Evolutionary conservation across 1,284 basidiomycete genomes (phyloP), one percentile per base, ranked within the genome.

Genomic region (Marasmius oreades): DNA sequence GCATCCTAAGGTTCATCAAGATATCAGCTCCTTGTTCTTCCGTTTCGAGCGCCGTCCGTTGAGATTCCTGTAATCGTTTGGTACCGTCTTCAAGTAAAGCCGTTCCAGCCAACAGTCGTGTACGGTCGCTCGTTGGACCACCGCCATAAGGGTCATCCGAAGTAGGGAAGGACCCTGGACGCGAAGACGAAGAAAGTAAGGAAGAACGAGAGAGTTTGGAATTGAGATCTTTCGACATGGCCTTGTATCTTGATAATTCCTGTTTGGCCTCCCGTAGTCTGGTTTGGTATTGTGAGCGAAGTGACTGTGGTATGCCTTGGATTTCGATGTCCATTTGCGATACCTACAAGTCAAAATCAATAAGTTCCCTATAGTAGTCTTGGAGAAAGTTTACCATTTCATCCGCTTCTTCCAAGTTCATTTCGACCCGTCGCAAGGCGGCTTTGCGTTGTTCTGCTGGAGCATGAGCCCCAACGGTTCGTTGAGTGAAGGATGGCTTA

Each of bases 291-390:
- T 85, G 82, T 0, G 84, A 73, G 50, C 88, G 84, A 63, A 95
- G 79, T 31, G 90, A 90, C 66, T 92, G 87, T 0, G 95, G 95
- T 70, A 98, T 95, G 11, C 92, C 90, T 67, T 95, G 94, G n/a
- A 97, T 88, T 75, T 99, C 97, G 60, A 99, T 91, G 73, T 98
- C 95, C 96, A 99, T 98, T 82, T 99, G 97, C 34, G 93, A 93
- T 62, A 97, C 83, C 94, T 96, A 64, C 6, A 53, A 44, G n/a
- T 22, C 18, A 20, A 47, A 53, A 31, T 24, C 48, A 52, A 26
- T 42, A n/a, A 44, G 46, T 37, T 46, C n/a, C 10, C 34, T 2
- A 36, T 7, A 23, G 12, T 33, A 16, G 11, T 18, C 16, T 18
- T 56, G 10, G 23, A 51, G 20, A 31, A 51, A 43, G 34, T 28